These are phyloP conservation scores for Alternaria rosae DNA, from an alignment of 2,329 filamentous ascomycete species.

Conservation along the genomic window DNA sequence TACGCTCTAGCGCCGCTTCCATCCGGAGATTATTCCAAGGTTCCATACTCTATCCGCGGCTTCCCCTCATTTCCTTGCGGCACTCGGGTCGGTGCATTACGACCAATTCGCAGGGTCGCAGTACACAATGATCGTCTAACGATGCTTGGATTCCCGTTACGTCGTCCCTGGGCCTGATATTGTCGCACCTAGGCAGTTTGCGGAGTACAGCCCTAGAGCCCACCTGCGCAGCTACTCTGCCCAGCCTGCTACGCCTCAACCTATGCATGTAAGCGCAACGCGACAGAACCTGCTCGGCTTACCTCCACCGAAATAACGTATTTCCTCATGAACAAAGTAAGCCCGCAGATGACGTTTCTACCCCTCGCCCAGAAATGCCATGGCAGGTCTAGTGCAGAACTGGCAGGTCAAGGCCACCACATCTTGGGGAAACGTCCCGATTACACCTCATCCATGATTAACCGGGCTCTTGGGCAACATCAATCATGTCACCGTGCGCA, in stretches of 20 bases:
- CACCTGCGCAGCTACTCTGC: not conserved
- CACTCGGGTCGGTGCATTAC: not conserved
- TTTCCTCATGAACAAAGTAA: not conserved
- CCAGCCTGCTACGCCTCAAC: not conserved
- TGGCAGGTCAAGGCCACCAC: constrained; percentile 30
- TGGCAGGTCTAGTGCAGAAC: constrained; percentile 23
- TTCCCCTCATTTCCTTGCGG: constrained; percentile 5
- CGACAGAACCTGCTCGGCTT: not conserved
- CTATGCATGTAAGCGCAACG: not conserved
- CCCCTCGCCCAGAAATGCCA: constrained; percentile 31
- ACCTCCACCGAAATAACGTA: not conserved
- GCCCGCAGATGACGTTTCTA: constrained; percentile 23
- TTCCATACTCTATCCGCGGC: not conserved
- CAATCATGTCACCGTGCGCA: constrained; percentile 12
- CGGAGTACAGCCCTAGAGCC: not conserved
- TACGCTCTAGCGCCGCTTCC: not conserved
- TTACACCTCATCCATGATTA: constrained; percentile 14
- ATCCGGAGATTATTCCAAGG: not conserved
- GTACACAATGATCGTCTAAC: not conserved
- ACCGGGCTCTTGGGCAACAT: constrained; percentile 4
- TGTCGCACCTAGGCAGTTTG: not conserved
- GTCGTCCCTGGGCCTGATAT: not conserved
- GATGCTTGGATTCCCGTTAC: not conserved
- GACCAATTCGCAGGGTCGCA: not conserved
- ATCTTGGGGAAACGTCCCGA: constrained; percentile 14